Evolutionary conservation across 2,329 filamentous ascomycete genomes (phyloP), one percentile per base, ranked within the genome.

Genomic region (Tolypocladium paradoxum): DNA sequence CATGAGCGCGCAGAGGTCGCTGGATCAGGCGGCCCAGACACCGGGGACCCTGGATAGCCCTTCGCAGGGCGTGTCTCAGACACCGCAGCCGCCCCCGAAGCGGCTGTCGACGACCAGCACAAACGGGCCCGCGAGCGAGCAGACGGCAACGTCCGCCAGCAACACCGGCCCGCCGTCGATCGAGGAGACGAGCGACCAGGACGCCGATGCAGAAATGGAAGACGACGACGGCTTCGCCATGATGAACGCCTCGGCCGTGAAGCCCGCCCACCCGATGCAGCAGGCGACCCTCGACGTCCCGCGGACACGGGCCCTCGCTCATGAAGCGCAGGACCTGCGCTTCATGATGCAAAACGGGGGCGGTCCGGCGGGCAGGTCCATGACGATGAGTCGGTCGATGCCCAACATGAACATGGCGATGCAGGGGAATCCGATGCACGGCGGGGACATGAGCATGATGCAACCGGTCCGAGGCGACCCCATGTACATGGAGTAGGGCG

Each of bases 161-260:
- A 68, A 68, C 11, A 68, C 69, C 6, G 66, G 65, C 4, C 68
- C 72, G 8, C 67, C 67, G 11, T 74, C 68, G 6, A 65, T 73
- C 12, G 74, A 75, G 24, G 75, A 76, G n/a, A 74, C 70, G 35
- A 78, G 74, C 40, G 70, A 73, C 47, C 69, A 70, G 51, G 70
- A 73, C 57, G 70, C 67, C 5, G 70, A 73, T 52, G 70, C 70
- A 9, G 75, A 77, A 53, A 83, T 83, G 79, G 79, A 83, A 47
- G 79, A 82, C 37, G 78, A 79, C 50, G 78, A 80, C 47, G 74
- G 71, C 51, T 81, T 78, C 55, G 71, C 76, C 8, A 75, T 79
- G 51, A 75, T 80, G 62, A 70, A 68, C 50, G 63, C 71, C 3
- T 71, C 71, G 29, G 64, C 70, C 4, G 58, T 67, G 7, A 73